These are phyloP conservation scores for Luffa aegyptiaca DNA, from an alignment of 306 rosid genomes.

Conservation along the genomic window DNA sequence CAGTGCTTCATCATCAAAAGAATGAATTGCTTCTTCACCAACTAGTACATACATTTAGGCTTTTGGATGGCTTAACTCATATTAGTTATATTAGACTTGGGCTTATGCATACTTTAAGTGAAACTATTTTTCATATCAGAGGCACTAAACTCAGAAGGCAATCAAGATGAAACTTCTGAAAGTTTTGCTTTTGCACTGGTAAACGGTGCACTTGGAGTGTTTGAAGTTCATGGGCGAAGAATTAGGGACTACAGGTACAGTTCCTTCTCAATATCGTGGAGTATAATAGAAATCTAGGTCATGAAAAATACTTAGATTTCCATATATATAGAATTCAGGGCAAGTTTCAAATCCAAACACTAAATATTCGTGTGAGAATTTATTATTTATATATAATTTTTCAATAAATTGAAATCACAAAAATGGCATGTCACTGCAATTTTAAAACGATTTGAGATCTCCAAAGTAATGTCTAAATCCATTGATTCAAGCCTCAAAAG, in stretches of 20 bases:
- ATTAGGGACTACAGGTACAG: conserved; percentile 90
- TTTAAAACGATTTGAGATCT: background rate
- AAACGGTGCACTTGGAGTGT: conserved; percentile 98
- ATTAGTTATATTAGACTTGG: conserved; percentile 6
- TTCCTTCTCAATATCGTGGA: conserved; percentile 12
- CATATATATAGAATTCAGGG: background rate
- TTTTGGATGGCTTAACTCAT: conserved; percentile 11
- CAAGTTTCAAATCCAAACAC: background rate
- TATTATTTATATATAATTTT: background rate
- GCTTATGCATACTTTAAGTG: conserved; percentile 12
- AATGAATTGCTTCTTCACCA: background rate
- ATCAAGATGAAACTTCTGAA: conserved; percentile 78
- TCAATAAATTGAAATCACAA: background rate
- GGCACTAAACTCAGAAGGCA: conserved; percentile 54
- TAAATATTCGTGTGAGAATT: background rate
- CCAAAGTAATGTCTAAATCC: background rate
- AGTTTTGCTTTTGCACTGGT: conserved; percentile 92
- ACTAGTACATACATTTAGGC: background rate
- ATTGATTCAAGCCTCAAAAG: background rate
- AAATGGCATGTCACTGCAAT: background rate
- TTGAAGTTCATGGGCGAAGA: conserved; percentile 91
- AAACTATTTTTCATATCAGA: conserved; percentile 33
- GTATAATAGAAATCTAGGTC: background rate
- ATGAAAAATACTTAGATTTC: background rate
- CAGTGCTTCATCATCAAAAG: conserved; percentile 1